Percentiles rank a stretch among this genome's conserved stretches.
These are phyloP conservation scores for Neonectria sp. DNA, from an alignment of 2,329 filamentous ascomycete species.

Conservation along the genomic window DNA sequence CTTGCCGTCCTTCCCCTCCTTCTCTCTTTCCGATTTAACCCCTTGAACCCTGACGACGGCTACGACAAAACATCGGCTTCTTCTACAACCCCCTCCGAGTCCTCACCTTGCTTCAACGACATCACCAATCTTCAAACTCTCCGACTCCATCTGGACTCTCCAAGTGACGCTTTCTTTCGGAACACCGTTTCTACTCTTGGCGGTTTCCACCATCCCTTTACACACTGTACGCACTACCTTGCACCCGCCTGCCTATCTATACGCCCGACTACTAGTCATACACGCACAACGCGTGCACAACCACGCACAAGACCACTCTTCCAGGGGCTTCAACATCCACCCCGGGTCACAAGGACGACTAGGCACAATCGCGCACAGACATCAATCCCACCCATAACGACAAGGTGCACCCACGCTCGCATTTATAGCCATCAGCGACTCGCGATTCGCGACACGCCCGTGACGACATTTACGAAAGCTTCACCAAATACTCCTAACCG, in stretches of 20 bases:
- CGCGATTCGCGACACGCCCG: constrained; percentile 13
- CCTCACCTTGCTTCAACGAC: background rate
- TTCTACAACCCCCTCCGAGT: background rate
- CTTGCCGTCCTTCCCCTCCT: constrained; percentile 11
- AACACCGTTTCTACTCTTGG: background rate
- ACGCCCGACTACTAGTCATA: background rate
- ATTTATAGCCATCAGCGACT: constrained; percentile 20
- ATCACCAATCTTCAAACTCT: background rate
- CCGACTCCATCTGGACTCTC: background rate
- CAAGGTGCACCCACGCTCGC: constrained; percentile 35
- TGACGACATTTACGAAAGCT: constrained; percentile 28
- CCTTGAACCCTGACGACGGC: background rate
- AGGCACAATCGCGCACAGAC: constrained; percentile 29
- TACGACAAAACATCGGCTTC: background rate
- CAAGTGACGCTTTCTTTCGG: constrained; percentile 9
- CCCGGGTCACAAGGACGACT: constrained; percentile 20
- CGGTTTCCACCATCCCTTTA: background rate
- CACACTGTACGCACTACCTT: constrained; percentile 1
- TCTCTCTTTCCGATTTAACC: background rate
- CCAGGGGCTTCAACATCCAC: constrained; percentile 4
- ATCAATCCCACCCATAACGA: constrained; percentile 17
- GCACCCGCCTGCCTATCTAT: too few relatives aligned
- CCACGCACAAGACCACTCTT: constrained; percentile 2
- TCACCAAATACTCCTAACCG: background rate
- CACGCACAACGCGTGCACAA: constrained; percentile 15